Evolutionary conservation across 2,329 filamentous ascomycete species (phyloP), one percentile per base, ranked within the genome.

Genomic region (Xylariaceae sp.): DNA sequence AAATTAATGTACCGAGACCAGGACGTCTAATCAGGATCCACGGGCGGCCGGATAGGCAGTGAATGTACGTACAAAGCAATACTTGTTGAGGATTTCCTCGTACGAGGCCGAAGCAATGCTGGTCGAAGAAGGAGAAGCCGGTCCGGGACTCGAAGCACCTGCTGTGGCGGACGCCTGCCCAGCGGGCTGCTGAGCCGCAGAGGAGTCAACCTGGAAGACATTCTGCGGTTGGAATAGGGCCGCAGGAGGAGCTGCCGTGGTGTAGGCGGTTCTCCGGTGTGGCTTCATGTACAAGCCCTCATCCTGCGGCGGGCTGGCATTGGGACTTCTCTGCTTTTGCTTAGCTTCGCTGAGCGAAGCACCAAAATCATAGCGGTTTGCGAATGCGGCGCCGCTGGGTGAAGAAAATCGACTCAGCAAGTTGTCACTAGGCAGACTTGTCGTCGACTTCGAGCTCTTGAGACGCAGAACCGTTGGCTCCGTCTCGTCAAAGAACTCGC

Each of bases 41-140:
- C 30, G 59, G 58, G 53, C 58, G 54, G 60, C 62, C 62, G 47
- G 57, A 42, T 35, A 48, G 50, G 64, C 53, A 55, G 58, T 42
- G 52, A 75, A 75, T 72, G 82, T 82, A 96, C 93, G 86, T 93
- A 97, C 93, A 85, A 97, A 99, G 83, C 94, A 99, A 82, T 96
- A 99, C 80, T 96, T 97, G 80, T 96, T 92, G 75, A 99, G 89
- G 66, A 99, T 84, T 77, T 99, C 94, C 77, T 95, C 90, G 74
- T 99, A 97, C 61, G 93, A 92, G 62, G 90, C 87, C 65, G 92
- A 95, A 62, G 92, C 85, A 66, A 96, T 87, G 70, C 76, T 76
- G 53, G 77, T 67, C 64, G 70, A 65, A 9, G 76, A 73, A 79
- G 80, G 73, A 71, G 82, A 78, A 76, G 82, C 71, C 75, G 84